These are phyloP conservation scores for Pyrenopolyporus hunteri DNA, from an alignment of 495 filamentous ascomycete genomes.

Conservation along the genomic window DNA sequence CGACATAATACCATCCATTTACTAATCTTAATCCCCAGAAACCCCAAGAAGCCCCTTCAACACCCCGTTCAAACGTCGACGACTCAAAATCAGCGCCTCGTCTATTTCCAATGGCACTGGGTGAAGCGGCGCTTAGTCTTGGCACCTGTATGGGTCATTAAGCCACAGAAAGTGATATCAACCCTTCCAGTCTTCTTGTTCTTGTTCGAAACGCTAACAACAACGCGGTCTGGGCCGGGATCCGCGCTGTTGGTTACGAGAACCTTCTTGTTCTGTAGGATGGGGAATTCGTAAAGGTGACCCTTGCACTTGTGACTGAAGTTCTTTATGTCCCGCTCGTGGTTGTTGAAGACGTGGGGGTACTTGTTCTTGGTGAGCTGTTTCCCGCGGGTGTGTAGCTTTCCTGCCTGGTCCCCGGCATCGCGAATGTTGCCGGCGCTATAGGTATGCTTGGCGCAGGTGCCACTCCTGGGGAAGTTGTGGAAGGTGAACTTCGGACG, in stretches of 20 bases:
- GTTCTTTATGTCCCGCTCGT: constrained; percentile 14
- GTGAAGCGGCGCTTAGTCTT: constrained; percentile 24
- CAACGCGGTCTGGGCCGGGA: constrained; percentile 34
- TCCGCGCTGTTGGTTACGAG: not conserved
- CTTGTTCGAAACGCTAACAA: constrained; percentile 27
- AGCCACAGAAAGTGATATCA: constrained; percentile 15
- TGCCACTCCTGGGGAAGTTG: constrained; percentile 15
- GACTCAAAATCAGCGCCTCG: not conserved
- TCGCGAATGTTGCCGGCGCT: constrained; percentile 24
- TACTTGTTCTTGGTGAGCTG: constrained; percentile 37
- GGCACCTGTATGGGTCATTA: constrained; percentile 42
- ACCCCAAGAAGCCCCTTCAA: no score
- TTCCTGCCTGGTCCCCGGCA: constrained; percentile 35
- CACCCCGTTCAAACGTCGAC: not conserved
- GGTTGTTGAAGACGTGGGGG: constrained; percentile 43
- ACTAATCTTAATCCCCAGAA: no score
- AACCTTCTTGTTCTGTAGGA: constrained; percentile 26
- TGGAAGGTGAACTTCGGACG: constrained; percentile 16
- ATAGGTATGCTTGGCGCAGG: constrained; percentile 34
- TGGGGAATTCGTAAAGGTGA: constrained; percentile 41
- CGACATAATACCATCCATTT: no score
- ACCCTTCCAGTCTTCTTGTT: constrained; percentile 15
- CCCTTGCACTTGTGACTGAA: constrained; percentile 16
- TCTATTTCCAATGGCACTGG: constrained; percentile 19
- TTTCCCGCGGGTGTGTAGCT: constrained; percentile 17